Evolutionary conservation across 208 protist species (phyloP).

Genomic region (Trypanosoma conorhini): DNA sequence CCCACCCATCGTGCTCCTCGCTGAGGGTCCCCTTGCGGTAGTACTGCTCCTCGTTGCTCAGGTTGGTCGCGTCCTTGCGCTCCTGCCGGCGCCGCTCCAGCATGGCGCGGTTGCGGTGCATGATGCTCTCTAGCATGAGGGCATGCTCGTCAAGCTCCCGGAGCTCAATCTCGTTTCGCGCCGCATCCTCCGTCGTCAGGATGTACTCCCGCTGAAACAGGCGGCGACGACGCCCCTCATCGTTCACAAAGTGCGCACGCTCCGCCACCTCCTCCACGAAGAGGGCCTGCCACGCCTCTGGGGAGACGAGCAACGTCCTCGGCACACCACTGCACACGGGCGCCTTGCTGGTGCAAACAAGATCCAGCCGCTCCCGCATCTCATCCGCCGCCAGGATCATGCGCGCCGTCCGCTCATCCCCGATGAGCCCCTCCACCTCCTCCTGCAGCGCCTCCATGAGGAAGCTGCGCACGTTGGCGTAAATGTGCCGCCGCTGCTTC

Average conservation of each 20-base stretch:
- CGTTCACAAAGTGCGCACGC: conserved; percentile 42
- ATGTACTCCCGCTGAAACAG: conserved; percentile 59
- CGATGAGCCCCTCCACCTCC: conserved; percentile 40
- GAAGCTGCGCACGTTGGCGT: conserved; percentile 19
- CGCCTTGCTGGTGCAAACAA: conserved; percentile 31
- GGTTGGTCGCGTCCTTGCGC: conserved; percentile 40
- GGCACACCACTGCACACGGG: conserved; percentile 8
- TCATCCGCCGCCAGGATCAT: conserved; percentile 54
- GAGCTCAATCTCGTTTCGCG: conserved; percentile 48
- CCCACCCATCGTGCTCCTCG: conserved; percentile 77
- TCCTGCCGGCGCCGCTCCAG: conserved; percentile 63
- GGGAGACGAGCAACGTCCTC: conserved; percentile 16
- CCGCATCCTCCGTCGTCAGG: conserved; percentile 39
- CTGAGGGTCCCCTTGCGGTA: conserved; percentile 55
- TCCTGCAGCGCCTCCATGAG: conserved; percentile 23
- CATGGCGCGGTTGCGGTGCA: conserved; percentile 51
- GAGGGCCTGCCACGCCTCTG: conserved; percentile 38
- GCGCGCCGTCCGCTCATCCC: conserved; percentile 55
- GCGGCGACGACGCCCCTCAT: conserved; percentile 52
- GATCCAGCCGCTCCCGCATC: conserved; percentile 56
- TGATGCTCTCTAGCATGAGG: conserved; percentile 49
- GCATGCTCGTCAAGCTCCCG: conserved; percentile 52
- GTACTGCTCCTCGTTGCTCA: conserved; percentile 67
- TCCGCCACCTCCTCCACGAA: conserved; percentile 46
- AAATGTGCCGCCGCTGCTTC: conserved; percentile 25